Evolutionary conservation across 371 early-diverging fungal species (phyloP).

Genomic region (Enterocytospora artemiae): DNA sequence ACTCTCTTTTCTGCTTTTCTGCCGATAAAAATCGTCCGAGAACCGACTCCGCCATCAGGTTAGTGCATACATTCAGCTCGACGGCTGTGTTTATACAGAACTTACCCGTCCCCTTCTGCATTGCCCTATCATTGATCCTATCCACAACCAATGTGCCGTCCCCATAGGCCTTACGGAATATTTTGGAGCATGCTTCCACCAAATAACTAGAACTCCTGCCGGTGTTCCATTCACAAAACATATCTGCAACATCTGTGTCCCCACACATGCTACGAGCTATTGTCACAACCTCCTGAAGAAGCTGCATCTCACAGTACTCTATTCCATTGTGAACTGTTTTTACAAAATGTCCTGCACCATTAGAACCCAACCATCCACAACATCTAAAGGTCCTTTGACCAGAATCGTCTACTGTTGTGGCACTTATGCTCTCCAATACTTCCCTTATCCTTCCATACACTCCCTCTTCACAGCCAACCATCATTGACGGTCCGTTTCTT

Average conservation of each 20-base stretch:
- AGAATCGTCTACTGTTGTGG: slow-evolving; percentile 66
- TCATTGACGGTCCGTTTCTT: slow-evolving; percentile 86
- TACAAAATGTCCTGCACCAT: slow-evolving; percentile 94
- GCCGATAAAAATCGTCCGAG: slow-evolving; percentile 85
- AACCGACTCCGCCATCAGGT: slow-evolving; percentile 89
- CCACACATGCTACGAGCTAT: background rate
- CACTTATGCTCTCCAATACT: slow-evolving; percentile 82
- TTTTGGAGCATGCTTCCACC: slow-evolving; percentile 81
- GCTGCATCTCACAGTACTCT: slow-evolving; percentile 97
- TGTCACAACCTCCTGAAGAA: slow-evolving; percentile 72
- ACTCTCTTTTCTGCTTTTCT: slow-evolving; percentile 77
- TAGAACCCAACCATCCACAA: slow-evolving; percentile 95
- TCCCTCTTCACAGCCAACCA: slow-evolving; percentile 85
- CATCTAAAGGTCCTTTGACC: too few relatives aligned
- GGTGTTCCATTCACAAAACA: slow-evolving; percentile 82
- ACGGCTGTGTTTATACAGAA: slow-evolving; percentile 87
- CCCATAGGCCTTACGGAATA: slow-evolving; percentile 72
- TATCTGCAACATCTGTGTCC: slow-evolving; percentile 72
- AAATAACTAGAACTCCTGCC: slow-evolving; percentile 79
- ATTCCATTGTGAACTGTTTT: slow-evolving; percentile 99
- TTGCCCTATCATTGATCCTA: slow-evolving; percentile 85
- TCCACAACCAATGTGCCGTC: slow-evolving; percentile 74
- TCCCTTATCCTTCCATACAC: slow-evolving; percentile 71
- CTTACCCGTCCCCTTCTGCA: slow-evolving; percentile 93
- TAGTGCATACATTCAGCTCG: slow-evolving; percentile 79